These are phyloP conservation scores for Rugonectria rugulosa DNA, from an alignment of 2,329 filamentous ascomycete species.

Conservation along the genomic window DNA sequence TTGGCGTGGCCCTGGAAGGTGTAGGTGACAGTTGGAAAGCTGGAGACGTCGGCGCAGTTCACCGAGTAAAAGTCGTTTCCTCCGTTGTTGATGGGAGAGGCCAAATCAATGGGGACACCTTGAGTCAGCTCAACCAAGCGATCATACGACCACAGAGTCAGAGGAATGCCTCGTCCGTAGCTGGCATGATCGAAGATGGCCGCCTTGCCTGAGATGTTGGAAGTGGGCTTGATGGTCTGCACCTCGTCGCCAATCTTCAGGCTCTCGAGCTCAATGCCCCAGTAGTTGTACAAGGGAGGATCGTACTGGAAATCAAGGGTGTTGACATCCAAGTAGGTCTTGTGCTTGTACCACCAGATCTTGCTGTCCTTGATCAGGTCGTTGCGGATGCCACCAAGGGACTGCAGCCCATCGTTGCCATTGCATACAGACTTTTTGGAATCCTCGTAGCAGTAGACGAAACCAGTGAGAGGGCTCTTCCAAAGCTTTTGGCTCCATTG, in stretches of 20 bases:
- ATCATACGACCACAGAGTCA: constrained; percentile 12
- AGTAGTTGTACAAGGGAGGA: constrained; percentile 20
- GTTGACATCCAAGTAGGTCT: constrained; percentile 10
- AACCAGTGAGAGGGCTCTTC: constrained; percentile 13
- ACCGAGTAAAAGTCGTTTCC: constrained; percentile 12
- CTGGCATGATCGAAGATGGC: constrained; percentile 21
- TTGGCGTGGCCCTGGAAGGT: constrained; percentile 7
- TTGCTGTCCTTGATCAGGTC: constrained; percentile 18
- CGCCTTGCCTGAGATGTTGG: constrained; percentile 15
- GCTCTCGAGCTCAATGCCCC: constrained; percentile 14
- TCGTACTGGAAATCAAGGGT: constrained; percentile 15
- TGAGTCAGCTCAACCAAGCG: constrained; percentile 14
- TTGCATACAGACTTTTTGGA: constrained; percentile 13
- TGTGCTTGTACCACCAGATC: constrained; percentile 22
- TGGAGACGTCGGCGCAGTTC: constrained; percentile 5
- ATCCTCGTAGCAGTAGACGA: constrained; percentile 16
- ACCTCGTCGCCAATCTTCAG: constrained; percentile 10
- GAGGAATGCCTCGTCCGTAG: constrained; percentile 11
- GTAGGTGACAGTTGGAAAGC: constrained; percentile 7
- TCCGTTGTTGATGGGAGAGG: constrained; percentile 7
- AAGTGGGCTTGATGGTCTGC: constrained; percentile 7
- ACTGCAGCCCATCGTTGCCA: constrained; percentile 16
- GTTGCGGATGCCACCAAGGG: constrained; percentile 12
- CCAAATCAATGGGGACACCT: constrained; percentile 5
- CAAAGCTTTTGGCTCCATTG: constrained; percentile 13